A percentile compares a stretch with the other conserved stretches of the same genome.
phyloP scores from a whole-genome alignment of 164 flowering plant species.

The Tetracentron sinense region DNA sequence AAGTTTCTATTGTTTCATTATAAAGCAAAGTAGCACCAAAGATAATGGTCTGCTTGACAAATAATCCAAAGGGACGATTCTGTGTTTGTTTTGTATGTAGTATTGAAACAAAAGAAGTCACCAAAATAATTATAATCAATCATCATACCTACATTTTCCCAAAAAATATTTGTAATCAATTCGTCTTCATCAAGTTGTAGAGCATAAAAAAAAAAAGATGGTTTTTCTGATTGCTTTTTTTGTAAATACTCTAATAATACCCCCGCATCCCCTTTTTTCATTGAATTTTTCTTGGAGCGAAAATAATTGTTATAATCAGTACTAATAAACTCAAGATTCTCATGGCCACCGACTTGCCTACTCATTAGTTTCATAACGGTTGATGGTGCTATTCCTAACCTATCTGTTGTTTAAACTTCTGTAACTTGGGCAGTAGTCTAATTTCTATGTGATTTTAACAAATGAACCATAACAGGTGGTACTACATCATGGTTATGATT shows the following conservation, averaged over 20 bases:
- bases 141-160: neutral
- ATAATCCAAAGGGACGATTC: neutral
- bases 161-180: neutral
- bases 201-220: neutral
- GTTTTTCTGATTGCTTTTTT: neutral
- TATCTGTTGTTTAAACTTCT: conserved; percentile 1
- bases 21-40: neutral
- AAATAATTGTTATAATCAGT: conserved; percentile 13
- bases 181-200: neutral
- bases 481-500: conserved; percentile 1
- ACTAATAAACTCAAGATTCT: conserved; percentile 10
- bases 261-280: neutral
- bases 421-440: neutral
- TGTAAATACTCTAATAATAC: neutral
- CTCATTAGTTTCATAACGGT: neutral
- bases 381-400: conserved; percentile 6
- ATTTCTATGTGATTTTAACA: conserved; percentile 8
- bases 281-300: neutral
- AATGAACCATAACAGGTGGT: neutral
- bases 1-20: neutral
- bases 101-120: neutral
- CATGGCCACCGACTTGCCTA: conserved; percentile 11
- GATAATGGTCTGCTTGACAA: neutral
- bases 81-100: neutral
- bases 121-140: neutral